phyloP scores from a whole-genome alignment of 306 rosid species.

The Medicago truncatula region DNA sequence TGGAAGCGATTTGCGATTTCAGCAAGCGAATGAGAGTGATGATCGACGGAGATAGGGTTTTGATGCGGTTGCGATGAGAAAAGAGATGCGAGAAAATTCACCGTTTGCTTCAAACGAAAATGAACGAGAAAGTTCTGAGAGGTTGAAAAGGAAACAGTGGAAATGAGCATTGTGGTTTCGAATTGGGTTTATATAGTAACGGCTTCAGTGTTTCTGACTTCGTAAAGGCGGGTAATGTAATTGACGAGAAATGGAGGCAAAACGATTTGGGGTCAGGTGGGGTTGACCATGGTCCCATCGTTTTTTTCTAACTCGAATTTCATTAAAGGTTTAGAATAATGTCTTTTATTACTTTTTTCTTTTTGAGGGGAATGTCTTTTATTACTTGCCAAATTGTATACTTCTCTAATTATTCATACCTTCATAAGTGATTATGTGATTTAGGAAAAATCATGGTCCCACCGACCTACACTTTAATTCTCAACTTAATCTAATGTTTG shows the following conservation, averaged over 20 bases:
- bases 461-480: too few species aligned
- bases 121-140: conserved; percentile 21
- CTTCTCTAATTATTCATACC: too few species aligned
- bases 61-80: conserved; percentile 21
- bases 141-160: background rate
- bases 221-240: conserved; percentile 40
- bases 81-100: conserved; percentile 30
- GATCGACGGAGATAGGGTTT: conserved; percentile 20
- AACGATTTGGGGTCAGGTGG: background rate
- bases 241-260: background rate
- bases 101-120: conserved; percentile 15
- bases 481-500: too few species aligned
- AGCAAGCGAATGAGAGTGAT: conserved; percentile 16
- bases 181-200: conserved; percentile 36
- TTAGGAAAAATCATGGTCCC: too few species aligned
- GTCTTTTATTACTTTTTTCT: too few species aligned
- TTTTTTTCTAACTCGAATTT: too few species aligned
- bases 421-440: too few species aligned
- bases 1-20: conserved; percentile 23
- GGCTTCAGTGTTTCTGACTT: conserved; percentile 23
- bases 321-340: too few species aligned
- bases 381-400: too few species aligned
- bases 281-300: background rate
- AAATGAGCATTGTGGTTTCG: background rate
- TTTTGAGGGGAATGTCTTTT: too few species aligned